Conservation (phyloP, 345 rosid species). For the Excoecaria cochinchinensis region DNA sequence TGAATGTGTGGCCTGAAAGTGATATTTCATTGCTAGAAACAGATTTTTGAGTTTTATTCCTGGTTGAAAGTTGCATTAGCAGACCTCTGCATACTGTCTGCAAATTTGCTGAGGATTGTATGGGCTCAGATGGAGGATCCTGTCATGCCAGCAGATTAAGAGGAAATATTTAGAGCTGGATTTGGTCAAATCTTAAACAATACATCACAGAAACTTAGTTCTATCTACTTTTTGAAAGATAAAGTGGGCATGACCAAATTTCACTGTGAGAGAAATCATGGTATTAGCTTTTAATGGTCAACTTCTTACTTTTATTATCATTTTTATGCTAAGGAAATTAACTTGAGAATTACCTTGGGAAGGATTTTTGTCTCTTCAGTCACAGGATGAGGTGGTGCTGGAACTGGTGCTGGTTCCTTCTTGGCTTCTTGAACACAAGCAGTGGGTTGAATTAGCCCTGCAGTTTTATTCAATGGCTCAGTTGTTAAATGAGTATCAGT, state of each 20-base stretch:
- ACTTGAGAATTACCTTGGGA: constrained; percentile 1
- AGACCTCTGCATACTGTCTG: not conserved
- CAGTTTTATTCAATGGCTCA: not conserved
- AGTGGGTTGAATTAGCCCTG: not conserved
- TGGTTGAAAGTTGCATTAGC: not conserved
- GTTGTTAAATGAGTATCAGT: not conserved
- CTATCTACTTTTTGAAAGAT: too few species aligned
- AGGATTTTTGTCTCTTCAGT: not conserved
- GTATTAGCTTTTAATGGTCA: too few species aligned
- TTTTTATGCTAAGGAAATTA: not conserved
- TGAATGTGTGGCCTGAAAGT: not conserved
- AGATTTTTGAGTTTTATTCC: not conserved
- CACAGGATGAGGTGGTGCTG: not conserved
- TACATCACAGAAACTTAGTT: too few species aligned
- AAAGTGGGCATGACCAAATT: too few species aligned
- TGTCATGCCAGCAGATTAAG: not conserved
- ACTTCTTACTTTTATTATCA: too few species aligned
- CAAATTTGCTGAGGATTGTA: not conserved
- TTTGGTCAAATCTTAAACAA: not conserved
- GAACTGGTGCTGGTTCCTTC: not conserved
- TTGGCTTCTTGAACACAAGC: not conserved
- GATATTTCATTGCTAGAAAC: not conserved
- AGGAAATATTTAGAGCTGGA: not conserved
- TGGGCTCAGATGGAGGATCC: not conserved
- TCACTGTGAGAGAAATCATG: too few species aligned